Base-by-base conservation (phyloP, 1,139 yeast species). In the Hyphopichia khmerensis region DNA sequence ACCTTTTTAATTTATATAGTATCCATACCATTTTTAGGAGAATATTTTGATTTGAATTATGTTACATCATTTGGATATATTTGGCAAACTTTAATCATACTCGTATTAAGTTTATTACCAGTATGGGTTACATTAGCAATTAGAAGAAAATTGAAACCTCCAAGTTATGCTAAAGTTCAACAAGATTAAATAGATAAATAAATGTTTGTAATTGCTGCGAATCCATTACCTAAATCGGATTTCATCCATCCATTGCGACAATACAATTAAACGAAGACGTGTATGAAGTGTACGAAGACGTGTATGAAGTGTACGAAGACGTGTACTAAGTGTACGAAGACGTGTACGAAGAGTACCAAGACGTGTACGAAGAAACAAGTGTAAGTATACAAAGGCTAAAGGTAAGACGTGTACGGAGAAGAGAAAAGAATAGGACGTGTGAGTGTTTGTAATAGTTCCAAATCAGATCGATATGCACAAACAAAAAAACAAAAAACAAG, bases 121-220 rank as follows among this genome's bases (percentile, higher is more conserved):
- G 96, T 95, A 2, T 91, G 96, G 96, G 67, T 86, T 2, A 82
- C 83, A 3, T 87, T 87, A 60, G 75, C 87, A 6, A 67, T 91
- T 23, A 81, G 84, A 56, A 76, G 96, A 48, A 80, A 74, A 50
- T 64, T 95, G 44, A 80, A 90, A 50, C 99, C 99, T 8, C 99
- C 99, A 33, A 90, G 87, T 59, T 93, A 95, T 63, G 98, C 98
- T n/a, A 93, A 93, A 60, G 98, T 93, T 39, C 97, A 88, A 32
- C 32, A 29, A 14, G 32, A 29, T 14, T 29, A 29, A 14, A 4
- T 29, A 4, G 10, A 6, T 21, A 9, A 26, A 26, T 11, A 8
- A 26, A 26, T 11, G 29, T 26, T 8, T 26, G 29, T 11, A 6
- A 21, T 21, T 21, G n/a, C n/a, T n/a, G n/a, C n/a, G n/a, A n/a